Conservation (phyloP, 2,329 filamentous ascomycete species). For the Colletotrichum camelliae region DNA sequence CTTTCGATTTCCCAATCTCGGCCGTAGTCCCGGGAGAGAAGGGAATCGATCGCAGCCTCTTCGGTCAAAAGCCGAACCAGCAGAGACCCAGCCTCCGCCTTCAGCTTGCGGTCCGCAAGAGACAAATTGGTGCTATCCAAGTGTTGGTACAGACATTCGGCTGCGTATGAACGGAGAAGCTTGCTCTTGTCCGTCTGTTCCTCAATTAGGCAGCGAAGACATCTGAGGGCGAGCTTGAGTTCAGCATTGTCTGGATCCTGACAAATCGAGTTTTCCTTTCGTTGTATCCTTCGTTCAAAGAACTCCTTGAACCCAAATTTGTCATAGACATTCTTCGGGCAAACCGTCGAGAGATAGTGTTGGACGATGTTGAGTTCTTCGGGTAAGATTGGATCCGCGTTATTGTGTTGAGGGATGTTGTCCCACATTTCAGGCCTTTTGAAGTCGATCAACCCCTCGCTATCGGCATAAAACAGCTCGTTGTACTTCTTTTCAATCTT, state of each 20-base stretch:
- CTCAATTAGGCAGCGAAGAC: not conserved
- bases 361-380: not conserved
- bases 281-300: slow-evolving; percentile 32
- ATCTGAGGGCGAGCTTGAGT: slow-evolving; percentile 27
- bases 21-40: not conserved
- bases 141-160: not conserved
- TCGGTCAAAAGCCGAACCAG: not conserved
- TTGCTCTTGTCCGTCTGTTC: not conserved
- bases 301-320: slow-evolving; percentile 39
- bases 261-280: slow-evolving; percentile 33
- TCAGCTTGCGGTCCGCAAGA: not conserved
- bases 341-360: slow-evolving; percentile 37
- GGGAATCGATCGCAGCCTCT: not conserved
- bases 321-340: slow-evolving; percentile 34
- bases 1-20: not conserved
- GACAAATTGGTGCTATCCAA: not conserved
- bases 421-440: not conserved
- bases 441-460: not conserved
- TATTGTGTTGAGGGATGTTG: not conserved
- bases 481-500: not conserved
- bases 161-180: not conserved
- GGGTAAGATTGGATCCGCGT: not conserved
- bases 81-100: not conserved
- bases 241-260: slow-evolving; percentile 36
- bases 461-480: not conserved